Evolutionary conservation across 768 basidiomycete genomes (phyloP).

Genomic region (Amanita thiersii): DNA sequence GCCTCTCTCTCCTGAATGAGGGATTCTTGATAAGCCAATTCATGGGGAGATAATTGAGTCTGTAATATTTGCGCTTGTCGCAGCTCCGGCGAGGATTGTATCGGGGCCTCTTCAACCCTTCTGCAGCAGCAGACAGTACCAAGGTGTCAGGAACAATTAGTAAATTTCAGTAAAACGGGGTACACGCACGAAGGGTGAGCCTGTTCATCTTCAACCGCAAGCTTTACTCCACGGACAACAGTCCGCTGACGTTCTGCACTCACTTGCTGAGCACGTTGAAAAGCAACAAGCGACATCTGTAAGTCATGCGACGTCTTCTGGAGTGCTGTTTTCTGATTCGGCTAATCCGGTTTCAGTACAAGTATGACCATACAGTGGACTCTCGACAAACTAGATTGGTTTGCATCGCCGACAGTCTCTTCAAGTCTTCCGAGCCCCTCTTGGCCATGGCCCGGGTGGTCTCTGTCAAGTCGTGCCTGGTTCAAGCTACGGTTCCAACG

Average conservation of each 20-base stretch:
- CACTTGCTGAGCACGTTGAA: conserved; percentile 85
- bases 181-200: conserved; percentile 22
- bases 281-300: conserved; percentile 80
- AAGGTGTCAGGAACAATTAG: background rate
- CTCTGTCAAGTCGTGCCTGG: conserved; percentile 89
- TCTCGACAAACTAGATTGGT: conserved; percentile 41
- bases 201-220: conserved; percentile 73
- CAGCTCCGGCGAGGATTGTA: conserved; percentile 41
- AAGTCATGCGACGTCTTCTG: conserved; percentile 94
- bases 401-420: conserved; percentile 74
- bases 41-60: conserved; percentile 75
- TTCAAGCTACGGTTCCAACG: conserved; percentile 1
- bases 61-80: conserved; percentile 67
- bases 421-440: conserved; percentile 87
- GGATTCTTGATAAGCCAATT: conserved; percentile 93
- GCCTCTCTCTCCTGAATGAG: conserved; percentile 89
- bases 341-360: conserved; percentile 30
- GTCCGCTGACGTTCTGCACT: conserved; percentile 87
- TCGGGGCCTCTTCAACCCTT: conserved; percentile 24
- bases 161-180: background rate
- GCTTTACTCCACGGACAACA: conserved; percentile 80
- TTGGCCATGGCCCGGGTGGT: conserved; percentile 93
- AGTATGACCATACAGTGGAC: background rate
- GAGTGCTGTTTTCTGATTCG: conserved; percentile 73
- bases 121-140: conserved; percentile 5